phyloP scores from a whole-genome alignment of 306 rosid species.

The Gleditsia sinensis region DNA sequence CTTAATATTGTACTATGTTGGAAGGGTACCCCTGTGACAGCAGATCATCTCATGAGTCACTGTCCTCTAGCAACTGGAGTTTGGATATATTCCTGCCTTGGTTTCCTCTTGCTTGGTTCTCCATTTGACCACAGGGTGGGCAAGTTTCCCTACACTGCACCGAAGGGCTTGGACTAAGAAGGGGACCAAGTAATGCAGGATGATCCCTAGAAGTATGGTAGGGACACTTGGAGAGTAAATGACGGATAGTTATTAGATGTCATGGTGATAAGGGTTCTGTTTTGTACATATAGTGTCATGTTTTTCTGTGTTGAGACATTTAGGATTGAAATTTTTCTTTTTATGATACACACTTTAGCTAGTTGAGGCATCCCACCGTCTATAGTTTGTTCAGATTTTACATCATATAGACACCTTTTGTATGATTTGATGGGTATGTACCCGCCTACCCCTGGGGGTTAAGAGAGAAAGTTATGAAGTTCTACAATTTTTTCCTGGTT shows the following conservation, averaged over 20 bases:
- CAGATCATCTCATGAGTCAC: constrained; percentile 56
- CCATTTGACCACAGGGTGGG: constrained; percentile 49
- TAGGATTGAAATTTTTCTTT: constrained; percentile 35
- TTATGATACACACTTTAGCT: constrained; percentile 14
- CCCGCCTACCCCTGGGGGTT: neutral
- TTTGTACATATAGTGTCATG: constrained; percentile 33
- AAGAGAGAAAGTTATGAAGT: neutral
- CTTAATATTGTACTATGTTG: constrained; percentile 55
- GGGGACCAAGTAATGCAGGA: constrained; percentile 65
- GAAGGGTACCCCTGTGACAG: constrained; percentile 73
- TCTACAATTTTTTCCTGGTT: neutral
- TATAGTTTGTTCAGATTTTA: constrained; percentile 20
- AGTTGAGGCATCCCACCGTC: constrained; percentile 21
- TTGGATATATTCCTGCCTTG: constrained; percentile 60
- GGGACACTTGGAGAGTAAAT: constrained; percentile 51
- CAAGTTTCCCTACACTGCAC: constrained; percentile 50
- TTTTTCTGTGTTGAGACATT: constrained; percentile 36
- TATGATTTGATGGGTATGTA: constrained; percentile 14
- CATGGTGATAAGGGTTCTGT: constrained; percentile 34
- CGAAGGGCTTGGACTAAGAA: constrained; percentile 62
- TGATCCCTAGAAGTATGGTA: constrained; percentile 52
- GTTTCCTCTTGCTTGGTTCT: constrained; percentile 73
- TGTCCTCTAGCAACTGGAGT: constrained; percentile 55
- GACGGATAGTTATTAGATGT: constrained; percentile 37
- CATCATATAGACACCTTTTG: constrained; percentile 3